Conservation (phyloP, 192 early-diverging fungal species). For the Chytriomyces sp. region DNA sequence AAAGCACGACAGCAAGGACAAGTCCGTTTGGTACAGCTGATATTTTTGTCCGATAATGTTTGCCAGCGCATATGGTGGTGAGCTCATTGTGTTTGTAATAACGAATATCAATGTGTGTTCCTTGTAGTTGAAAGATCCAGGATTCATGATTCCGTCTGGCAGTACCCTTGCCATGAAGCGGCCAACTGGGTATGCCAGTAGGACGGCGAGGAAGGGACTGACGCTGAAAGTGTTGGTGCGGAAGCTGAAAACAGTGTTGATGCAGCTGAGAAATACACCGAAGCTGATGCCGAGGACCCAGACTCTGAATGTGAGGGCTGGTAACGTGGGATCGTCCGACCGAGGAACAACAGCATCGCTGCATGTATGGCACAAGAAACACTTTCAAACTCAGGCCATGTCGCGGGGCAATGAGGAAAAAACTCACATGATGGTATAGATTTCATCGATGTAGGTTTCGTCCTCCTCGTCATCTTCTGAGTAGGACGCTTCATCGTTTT, state of each 20-base stretch:
- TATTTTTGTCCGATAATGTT: conserved; percentile 39
- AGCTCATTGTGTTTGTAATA: conserved; percentile 70
- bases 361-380: neutral
- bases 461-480: neutral
- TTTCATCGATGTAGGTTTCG: neutral
- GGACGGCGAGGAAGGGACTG: conserved; percentile 70
- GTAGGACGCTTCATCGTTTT: neutral
- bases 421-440: neutral
- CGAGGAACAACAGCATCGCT: conserved; percentile 28
- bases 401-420: too few species aligned
- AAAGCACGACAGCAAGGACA: conserved; percentile 40
- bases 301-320: conserved; percentile 54
- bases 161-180: conserved; percentile 67
- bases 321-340: conserved; percentile 50
- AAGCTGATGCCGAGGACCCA: conserved; percentile 43
- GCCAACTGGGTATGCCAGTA: conserved; percentile 80
- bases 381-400: too few species aligned
- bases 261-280: neutral
- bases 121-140: conserved; percentile 79
- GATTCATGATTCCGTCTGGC: conserved; percentile 56
- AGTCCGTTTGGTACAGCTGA: conserved; percentile 24
- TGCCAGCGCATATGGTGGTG: conserved; percentile 55
- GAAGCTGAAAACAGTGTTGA: conserved; percentile 74
- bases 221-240: conserved; percentile 78
- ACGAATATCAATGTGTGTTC: conserved; percentile 79